Conservation (phyloP, 2,329 filamentous ascomycete genomes). For the Colletotrichum incanum region DNA sequence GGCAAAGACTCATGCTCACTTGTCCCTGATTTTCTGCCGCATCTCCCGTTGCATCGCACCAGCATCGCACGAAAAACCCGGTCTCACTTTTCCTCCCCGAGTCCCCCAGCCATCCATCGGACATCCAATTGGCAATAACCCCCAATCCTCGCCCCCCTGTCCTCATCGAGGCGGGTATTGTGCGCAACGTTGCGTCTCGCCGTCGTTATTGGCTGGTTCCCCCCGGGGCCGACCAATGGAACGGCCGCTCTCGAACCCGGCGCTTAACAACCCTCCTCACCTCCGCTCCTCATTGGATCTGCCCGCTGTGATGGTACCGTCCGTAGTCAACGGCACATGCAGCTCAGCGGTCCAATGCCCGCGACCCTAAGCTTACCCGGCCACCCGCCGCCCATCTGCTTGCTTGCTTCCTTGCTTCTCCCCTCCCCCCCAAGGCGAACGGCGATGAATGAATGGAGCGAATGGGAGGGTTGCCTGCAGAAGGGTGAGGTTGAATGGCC, state of each 20-base stretch:
- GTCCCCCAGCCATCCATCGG: conserved; percentile 20
- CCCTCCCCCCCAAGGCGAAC: conserved; percentile 18
- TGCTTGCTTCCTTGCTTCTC: conserved; percentile 5
- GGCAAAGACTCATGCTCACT: background rate
- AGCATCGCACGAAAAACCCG: conserved; percentile 38
- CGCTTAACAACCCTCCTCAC: conserved; percentile 40
- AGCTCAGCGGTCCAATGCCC: conserved; percentile 35
- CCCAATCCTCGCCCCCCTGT: conserved; percentile 15
- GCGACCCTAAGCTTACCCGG: conserved; percentile 35
- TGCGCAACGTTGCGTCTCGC: conserved; percentile 36
- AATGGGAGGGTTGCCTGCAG: conserved; percentile 7
- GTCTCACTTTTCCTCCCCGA: conserved; percentile 12
- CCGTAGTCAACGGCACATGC: conserved; percentile 39
- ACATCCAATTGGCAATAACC: background rate
- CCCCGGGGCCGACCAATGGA: conserved; percentile 33
- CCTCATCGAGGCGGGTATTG: conserved; percentile 40
- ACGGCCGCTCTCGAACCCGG: conserved; percentile 38
- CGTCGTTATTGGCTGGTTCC: conserved; percentile 28
- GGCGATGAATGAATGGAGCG: conserved; percentile 22
- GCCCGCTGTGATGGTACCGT: conserved; percentile 39
- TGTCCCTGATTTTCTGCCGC: conserved; percentile 1
- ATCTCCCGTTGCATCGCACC: conserved; percentile 33
- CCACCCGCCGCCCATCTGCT: conserved; percentile 19
- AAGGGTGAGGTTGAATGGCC: conserved; percentile 26
- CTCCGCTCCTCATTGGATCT: conserved; percentile 39